Evolutionary conservation across 257 asterid species (phyloP).

Genomic region (Verbascum thapsus): DNA sequence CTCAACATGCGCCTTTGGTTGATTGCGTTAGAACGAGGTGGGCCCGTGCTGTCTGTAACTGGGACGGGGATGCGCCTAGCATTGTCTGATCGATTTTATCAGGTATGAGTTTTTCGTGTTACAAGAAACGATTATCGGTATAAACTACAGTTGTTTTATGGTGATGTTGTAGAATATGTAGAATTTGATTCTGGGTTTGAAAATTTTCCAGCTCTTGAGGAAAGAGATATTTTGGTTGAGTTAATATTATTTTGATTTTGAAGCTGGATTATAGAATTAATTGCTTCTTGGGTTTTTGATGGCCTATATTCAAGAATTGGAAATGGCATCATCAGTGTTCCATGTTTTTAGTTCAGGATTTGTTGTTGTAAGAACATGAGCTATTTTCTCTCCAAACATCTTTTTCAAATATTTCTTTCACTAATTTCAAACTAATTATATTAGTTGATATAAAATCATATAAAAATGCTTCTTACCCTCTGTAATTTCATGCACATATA

Average conservation of each 20-base stretch:
- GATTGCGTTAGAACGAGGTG: constrained; percentile 93
- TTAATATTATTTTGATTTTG: constrained; percentile 9
- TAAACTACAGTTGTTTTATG: constrained; percentile 23
- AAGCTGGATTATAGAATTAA: constrained; percentile 5
- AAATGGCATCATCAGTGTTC: background rate
- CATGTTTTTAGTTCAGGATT: constrained; percentile 24
- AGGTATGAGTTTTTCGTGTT: too few relatives aligned
- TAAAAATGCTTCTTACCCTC: too few relatives aligned
- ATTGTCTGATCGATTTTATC: constrained; percentile 56
- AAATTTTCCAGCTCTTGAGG: too few relatives aligned
- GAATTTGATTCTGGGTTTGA: constrained; percentile 19
- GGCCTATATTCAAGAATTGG: constrained; percentile 9
- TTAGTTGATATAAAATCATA: too few relatives aligned
- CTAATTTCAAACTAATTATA: too few relatives aligned
- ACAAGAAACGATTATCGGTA: too few relatives aligned
- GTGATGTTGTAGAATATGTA: constrained; percentile 28
- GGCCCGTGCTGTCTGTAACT: constrained; percentile 79
- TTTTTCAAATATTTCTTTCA: too few relatives aligned
- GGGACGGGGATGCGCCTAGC: constrained; percentile 98
- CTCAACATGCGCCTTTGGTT: constrained; percentile 90
- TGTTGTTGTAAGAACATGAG: constrained; percentile 19
- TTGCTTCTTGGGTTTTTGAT: constrained; percentile 6
- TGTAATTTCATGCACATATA: too few relatives aligned
- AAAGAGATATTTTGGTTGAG: too few relatives aligned
- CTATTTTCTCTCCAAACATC: too few relatives aligned